These are phyloP conservation scores for Flaveria sonorensis DNA, from an alignment of 129 eudicot genomes.

Conservation along the genomic window DNA sequence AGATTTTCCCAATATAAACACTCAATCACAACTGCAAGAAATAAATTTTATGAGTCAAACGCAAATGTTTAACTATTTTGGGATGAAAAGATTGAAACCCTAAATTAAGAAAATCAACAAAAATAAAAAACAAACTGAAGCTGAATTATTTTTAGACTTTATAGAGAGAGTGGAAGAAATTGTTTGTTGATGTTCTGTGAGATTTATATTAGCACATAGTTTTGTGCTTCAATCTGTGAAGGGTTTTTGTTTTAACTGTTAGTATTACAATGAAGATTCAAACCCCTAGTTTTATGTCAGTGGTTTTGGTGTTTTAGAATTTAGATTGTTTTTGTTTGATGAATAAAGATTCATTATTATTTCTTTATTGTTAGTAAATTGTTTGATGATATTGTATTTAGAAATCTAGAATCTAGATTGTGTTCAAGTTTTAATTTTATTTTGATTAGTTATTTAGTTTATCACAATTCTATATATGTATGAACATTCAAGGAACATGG, in stretches of 20 bases:
- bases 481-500: too few species aligned
- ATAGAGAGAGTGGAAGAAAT: constrained; percentile 18
- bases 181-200: constrained; percentile 26
- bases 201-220: constrained; percentile 45
- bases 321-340: too few species aligned
- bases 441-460: too few species aligned
- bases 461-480: too few species aligned
- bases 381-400: too few species aligned
- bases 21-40: constrained; percentile 12
- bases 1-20: constrained; percentile 26
- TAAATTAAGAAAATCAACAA: constrained; percentile 18
- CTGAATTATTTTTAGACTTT: constrained; percentile 24
- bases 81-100: constrained; percentile 8
- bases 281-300: too few species aligned
- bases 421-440: too few species aligned
- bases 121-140: constrained; percentile 30
- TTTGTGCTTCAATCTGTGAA: constrained; percentile 46
- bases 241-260: constrained; percentile 14
- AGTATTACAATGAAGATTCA: too few species aligned
- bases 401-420: too few species aligned
- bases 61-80: constrained; percentile 28
- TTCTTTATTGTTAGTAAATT: too few species aligned
- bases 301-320: too few species aligned
- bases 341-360: too few species aligned
- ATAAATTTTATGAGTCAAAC: constrained; percentile 26